Base-by-base conservation (phyloP, 1,284 basidiomycete genomes). In the Sporisorium exsertum region DNA sequence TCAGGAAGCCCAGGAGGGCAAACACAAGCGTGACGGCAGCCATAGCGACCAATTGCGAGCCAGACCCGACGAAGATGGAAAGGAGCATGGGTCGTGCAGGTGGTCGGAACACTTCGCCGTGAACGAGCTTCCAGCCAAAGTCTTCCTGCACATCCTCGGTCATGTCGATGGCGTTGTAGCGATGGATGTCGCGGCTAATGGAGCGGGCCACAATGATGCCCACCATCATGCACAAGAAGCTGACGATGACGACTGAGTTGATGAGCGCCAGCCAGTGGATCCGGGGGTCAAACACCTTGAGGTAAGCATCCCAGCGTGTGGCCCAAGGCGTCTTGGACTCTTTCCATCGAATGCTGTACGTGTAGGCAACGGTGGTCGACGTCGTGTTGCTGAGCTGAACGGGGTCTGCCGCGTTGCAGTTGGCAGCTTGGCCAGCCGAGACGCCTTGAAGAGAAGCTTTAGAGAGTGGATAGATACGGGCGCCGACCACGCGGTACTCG, bases 101-200 rank as follows among this genome's bases (percentile, higher is more conserved):
- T 5, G 92, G 88, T 32, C 96, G 91, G 89, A 97, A 98, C 16
- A 99, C 94, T 86, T 99, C 96, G 32, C 94, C 95, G 80, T 97
- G 95, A 12, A 98, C 91, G 20, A 96, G 89, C 83, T 98, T 98
- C 96, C 96, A 99, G 5, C 96, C 96, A 89, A 93, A 97, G 82
- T 99, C 96, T 49, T 97, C 95, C 87, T 97, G 95, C 0, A 97
- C 93, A 80, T 97, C 95, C 86, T 98, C 95, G 78, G 91, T 93
- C 35, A 96, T 87, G 86, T 97, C 95, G 76, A 96, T 93, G 9
- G 94, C 93, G 82, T 98, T 97, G 87, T 98, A 99, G n/a, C 95
- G 90, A 58, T 91, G 91, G 72, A 98, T 96, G 87, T 99, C 96
- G 83, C 93, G 91, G 42, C 92, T 91, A 49, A 98, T 92, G 40